Evolutionary conservation across 164 flowering plant genomes (phyloP).

Genomic region (Liquidambar formosana): DNA sequence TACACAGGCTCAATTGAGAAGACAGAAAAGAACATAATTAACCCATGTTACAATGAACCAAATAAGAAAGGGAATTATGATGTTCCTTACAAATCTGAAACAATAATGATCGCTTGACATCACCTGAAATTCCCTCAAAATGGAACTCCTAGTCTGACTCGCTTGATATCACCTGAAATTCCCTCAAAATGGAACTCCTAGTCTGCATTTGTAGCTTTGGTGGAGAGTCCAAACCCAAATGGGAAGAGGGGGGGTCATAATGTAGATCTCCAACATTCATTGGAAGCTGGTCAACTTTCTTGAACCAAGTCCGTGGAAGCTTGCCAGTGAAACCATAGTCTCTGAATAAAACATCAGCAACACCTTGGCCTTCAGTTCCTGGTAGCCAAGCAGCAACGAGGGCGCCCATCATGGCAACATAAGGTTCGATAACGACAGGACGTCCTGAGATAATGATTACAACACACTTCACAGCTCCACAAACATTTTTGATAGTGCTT

Average conservation of each 20-base stretch:
- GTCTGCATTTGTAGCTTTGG: slow-evolving; percentile 11
- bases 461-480: slow-evolving; percentile 41
- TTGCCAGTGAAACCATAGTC: slow-evolving; percentile 47
- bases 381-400: slow-evolving; percentile 59
- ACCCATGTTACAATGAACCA: no score
- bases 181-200: neutral
- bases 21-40: no score
- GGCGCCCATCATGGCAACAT: slow-evolving; percentile 34
- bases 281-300: slow-evolving; percentile 32
- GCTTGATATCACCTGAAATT: no score
- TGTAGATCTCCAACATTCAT: slow-evolving; percentile 29
- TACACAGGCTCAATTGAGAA: no score
- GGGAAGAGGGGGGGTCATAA: slow-evolving; percentile 29
- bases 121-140: no score
- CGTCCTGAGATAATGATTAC: slow-evolving; percentile 46
- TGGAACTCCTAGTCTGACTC: neutral
- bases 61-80: no score
- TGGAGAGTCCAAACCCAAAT: slow-evolving; percentile 28
- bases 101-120: no score
- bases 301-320: slow-evolving; percentile 51
- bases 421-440: slow-evolving; percentile 46
- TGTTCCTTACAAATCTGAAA: no score
- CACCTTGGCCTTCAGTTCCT: slow-evolving; percentile 57
- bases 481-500: slow-evolving; percentile 29
- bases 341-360: slow-evolving; percentile 47